These are phyloP conservation scores for Fraxinus platypoda DNA, from an alignment of 305 asterid species.

Conservation along the genomic window DNA sequence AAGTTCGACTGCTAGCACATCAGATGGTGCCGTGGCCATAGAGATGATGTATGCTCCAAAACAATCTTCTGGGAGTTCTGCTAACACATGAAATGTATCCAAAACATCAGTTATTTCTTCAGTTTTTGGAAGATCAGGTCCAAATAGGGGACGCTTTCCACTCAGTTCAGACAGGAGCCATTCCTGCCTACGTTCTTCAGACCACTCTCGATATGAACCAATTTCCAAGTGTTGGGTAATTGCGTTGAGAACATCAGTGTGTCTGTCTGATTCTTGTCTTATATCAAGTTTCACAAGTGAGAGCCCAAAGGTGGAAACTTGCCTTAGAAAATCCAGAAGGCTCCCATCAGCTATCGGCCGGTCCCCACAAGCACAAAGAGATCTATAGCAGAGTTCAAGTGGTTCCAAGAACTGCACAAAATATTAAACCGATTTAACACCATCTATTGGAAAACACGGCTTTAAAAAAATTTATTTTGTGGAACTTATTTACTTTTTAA, in stretches of 20 bases:
- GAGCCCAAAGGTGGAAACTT: conserved; percentile 80
- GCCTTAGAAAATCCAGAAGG: conserved; percentile 73
- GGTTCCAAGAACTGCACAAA: conserved; percentile 54
- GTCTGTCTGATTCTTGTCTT: conserved; percentile 77
- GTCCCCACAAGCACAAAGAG: conserved; percentile 74
- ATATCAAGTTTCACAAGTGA: conserved; percentile 75
- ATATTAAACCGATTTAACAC: conserved; percentile 7
- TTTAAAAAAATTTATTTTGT: not conserved
- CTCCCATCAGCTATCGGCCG: conserved; percentile 71
- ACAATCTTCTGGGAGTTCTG: conserved; percentile 76
- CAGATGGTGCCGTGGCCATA: conserved; percentile 83
- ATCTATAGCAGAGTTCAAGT: conserved; percentile 63
- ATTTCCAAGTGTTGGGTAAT: conserved; percentile 60
- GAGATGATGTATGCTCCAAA: conserved; percentile 83
- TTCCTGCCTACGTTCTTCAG: conserved; percentile 60
- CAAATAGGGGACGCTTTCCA: conserved; percentile 76
- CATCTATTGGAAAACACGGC: not conserved
- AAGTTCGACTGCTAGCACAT: conserved; percentile 80
- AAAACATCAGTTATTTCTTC: conserved; percentile 73
- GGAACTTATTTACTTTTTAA: not conserved
- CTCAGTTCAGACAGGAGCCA: conserved; percentile 76
- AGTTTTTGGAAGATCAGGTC: conserved; percentile 72
- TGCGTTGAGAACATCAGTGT: conserved; percentile 76
- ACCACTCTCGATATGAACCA: conserved; percentile 74
- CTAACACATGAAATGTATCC: conserved; percentile 59